Evolutionary conservation across 169 alveolate genomes (phyloP).

Genomic region (Plasmodium knowlesi): DNA sequence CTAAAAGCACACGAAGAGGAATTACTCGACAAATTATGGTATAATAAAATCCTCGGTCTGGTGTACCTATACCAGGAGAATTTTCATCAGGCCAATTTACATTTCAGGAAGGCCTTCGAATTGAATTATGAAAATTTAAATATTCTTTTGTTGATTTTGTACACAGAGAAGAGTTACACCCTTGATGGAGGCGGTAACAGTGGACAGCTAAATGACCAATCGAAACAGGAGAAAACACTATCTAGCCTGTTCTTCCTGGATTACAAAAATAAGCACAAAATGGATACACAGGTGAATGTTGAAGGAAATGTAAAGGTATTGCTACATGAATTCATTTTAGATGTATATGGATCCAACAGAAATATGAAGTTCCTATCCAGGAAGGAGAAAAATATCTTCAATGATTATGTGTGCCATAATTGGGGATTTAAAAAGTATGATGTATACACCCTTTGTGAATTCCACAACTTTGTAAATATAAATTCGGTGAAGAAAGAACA

Average conservation of each 20-base stretch:
- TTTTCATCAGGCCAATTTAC: slow-evolving; percentile 25
- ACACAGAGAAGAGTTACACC: slow-evolving; percentile 11
- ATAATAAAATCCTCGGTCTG: slow-evolving; percentile 43
- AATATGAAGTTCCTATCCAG: slow-evolving; percentile 43
- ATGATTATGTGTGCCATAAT: slow-evolving; percentile 62
- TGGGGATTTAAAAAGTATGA: slow-evolving; percentile 61
- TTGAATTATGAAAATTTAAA: slow-evolving; percentile 51
- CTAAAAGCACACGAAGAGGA: slow-evolving; percentile 1
- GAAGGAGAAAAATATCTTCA: slow-evolving; percentile 34
- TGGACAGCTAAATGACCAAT: not conserved
- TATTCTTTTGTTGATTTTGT: slow-evolving; percentile 31
- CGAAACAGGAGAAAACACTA: not conserved
- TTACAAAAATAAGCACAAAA: slow-evolving; percentile 49
- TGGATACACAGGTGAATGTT: slow-evolving; percentile 20
- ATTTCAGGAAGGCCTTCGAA: slow-evolving; percentile 58
- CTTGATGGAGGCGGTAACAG: not conserved
- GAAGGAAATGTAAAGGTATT: slow-evolving; percentile 13
- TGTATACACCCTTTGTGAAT: slow-evolving; percentile 46
- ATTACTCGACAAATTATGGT: slow-evolving; percentile 38
- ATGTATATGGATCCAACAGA: slow-evolving; percentile 64
- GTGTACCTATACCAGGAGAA: slow-evolving; percentile 27
- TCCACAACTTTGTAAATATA: slow-evolving; percentile 36
- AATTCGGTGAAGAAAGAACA: slow-evolving; percentile 10
- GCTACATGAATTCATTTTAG: slow-evolving; percentile 58
- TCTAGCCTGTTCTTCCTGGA: slow-evolving; percentile 58